A percentile compares a stretch with the other conserved stretches of the same genome.
These are phyloP conservation scores for Melastoma candidum DNA, from an alignment of 441 rosid genomes.

Conservation along the genomic window DNA sequence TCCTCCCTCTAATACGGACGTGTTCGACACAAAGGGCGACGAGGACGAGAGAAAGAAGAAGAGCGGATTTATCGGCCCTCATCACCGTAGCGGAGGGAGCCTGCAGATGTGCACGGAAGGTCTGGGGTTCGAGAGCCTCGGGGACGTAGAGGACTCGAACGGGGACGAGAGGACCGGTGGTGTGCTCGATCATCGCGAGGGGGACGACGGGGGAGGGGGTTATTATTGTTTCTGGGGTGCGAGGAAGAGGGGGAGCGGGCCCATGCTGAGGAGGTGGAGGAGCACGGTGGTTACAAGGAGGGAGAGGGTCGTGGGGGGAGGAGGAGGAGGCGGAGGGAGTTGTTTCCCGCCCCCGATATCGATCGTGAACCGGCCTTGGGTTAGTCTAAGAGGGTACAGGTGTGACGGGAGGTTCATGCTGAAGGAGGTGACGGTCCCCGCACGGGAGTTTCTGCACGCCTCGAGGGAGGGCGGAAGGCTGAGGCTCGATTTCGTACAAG, in stretches of 20 bases:
- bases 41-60: constrained; percentile 9
- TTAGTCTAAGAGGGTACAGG: constrained; percentile 64
- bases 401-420: constrained; percentile 76
- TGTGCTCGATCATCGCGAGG: constrained; percentile 14
- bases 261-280: constrained; percentile 20
- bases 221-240: no score
- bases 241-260: constrained; percentile 7
- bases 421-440: constrained; percentile 63
- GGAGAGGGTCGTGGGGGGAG: constrained; percentile 18
- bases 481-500: constrained; percentile 52
- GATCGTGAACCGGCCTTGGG: constrained; percentile 56
- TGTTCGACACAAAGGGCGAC: constrained; percentile 10
- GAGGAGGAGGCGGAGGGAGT: neutral
- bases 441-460: constrained; percentile 62
- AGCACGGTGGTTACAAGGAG: constrained; percentile 23
- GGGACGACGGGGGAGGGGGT: no score
- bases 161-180: constrained; percentile 13
- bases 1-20: constrained; percentile 5
- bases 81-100: constrained; percentile 32
- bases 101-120: constrained; percentile 89
- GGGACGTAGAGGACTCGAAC: constrained; percentile 43
- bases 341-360: constrained; percentile 61
- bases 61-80: constrained; percentile 14
- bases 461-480: constrained; percentile 71
- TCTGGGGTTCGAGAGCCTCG: constrained; percentile 79